Base-by-base conservation (phyloP, 164 flowering plant genomes). In the Chloranthus sessilifolius region DNA sequence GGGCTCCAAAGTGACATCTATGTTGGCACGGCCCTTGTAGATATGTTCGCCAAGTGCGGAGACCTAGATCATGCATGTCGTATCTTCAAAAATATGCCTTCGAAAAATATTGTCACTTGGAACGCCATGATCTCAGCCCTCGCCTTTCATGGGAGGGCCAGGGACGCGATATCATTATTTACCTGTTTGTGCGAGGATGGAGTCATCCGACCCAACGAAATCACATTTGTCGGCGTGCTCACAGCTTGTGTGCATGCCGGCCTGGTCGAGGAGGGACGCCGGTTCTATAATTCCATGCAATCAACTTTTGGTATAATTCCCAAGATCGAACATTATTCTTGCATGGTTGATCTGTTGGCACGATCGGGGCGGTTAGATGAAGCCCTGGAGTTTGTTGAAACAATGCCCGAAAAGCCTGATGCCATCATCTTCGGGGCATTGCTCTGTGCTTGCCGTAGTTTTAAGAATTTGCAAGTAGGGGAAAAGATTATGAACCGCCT, bases 361-460 rank as follows among this genome's bases (percentile, higher is more conserved):
- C 82, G 94, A n/a, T 78, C 88, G 8, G 88, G 94, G 11, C 74
- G 26, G 19, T 58, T 84, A 2, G 31, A 71, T 27, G 84, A 84
- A 61, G 94, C 94, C 39, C 74, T 77, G 78, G 70, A 76, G 23
- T 64, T 84, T 25, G 51, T 79, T 48, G 70, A 72, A 59, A 64
- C 36, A 58, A 82, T 84, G 82, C 86, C 82, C 52, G 77, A 61
- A 54, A 77, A 82, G 41, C 84, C 86, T 16, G 88, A 84, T 63
- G 82, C 69, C 48, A 65, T 78, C 42, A 43, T 67, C 31, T 47
- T 81, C 27, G 88, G 88, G 50, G 72, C 88, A 19, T 47, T 84
- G 53, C 94, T 81, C 35, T 78, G 80, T 64, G 94, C 86, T 21
- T 82, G 88, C 60, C 73, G 69, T 25, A 79, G 69, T 43, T 39